Conservation (phyloP, 306 rosid genomes). For the Rubus idaeus region DNA sequence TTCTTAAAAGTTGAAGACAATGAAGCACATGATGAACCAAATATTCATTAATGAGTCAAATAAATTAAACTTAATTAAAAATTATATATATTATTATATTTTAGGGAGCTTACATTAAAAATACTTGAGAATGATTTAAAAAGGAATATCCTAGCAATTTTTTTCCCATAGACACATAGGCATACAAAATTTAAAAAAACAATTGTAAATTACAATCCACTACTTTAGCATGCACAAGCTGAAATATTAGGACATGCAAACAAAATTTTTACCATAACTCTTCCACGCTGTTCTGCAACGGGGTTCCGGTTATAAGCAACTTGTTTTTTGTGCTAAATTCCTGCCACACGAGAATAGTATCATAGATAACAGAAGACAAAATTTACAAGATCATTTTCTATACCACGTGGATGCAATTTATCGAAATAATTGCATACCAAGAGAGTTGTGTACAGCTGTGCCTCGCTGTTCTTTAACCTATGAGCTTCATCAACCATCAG, state of each 20-base stretch:
- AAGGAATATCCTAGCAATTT: neutral
- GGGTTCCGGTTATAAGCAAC: conserved; percentile 97
- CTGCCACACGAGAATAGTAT: conserved; percentile 40
- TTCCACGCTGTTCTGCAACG: conserved; percentile 96
- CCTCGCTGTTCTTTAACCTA: conserved; percentile 98
- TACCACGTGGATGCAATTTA: conserved; percentile 16
- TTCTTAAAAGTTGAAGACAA: neutral
- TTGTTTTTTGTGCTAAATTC: conserved; percentile 99
- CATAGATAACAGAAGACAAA: conserved; percentile 16
- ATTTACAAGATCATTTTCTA: conserved; percentile 12
- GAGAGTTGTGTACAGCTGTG: conserved; percentile 91
- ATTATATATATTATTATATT: neutral
- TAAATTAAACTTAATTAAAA: neutral
- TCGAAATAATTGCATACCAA: conserved; percentile 53
- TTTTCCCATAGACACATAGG: neutral
- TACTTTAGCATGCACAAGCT: neutral
- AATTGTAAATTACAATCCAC: neutral
- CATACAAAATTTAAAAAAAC: neutral
- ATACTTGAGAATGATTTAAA: neutral
- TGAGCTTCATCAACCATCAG: conserved; percentile 99
- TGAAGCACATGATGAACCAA: neutral
- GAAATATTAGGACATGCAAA: conserved; percentile 21
- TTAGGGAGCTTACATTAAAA: neutral
- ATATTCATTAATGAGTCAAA: neutral
- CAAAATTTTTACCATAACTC: conserved; percentile 74